Conservation (phyloP, 75 land plant genomes). For the Larix kaempferi region DNA sequence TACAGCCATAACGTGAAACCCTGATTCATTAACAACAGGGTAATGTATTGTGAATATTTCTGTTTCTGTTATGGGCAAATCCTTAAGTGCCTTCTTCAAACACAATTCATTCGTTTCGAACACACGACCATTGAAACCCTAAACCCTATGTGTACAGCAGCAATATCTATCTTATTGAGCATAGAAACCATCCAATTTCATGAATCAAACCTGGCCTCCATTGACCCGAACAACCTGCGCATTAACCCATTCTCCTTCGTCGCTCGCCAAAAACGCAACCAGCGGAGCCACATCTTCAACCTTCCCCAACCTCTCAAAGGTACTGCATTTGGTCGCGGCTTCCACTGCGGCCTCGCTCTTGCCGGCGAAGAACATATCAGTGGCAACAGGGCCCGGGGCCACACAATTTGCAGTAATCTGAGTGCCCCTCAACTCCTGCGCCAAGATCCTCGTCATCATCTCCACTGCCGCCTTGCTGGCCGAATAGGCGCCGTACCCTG, state of each 20-base stretch:
- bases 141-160: no score
- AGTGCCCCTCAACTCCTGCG: slow-evolving; percentile 41
- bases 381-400: slow-evolving; percentile 73
- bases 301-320: slow-evolving; percentile 51
- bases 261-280: slow-evolving; percentile 42
- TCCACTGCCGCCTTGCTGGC: slow-evolving; percentile 50
- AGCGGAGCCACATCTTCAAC: slow-evolving; percentile 48
- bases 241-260: slow-evolving; percentile 54
- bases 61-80: no score
- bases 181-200: no score
- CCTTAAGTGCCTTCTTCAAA: no score
- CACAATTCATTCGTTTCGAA: no score
- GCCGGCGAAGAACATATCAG: slow-evolving; percentile 63
- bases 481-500: slow-evolving; percentile 26
- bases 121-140: no score
- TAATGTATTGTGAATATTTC: no score
- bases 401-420: slow-evolving; percentile 59
- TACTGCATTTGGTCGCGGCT: slow-evolving; percentile 23
- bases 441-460: slow-evolving; percentile 36
- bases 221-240: slow-evolving; percentile 61
- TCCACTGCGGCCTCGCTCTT: slow-evolving; percentile 47
- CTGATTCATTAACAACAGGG: no score
- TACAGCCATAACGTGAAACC: no score
- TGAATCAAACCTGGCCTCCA: slow-evolving; percentile 32
- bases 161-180: no score